Percentiles rank a stretch among this genome's conserved stretches.
phyloP scores from a whole-genome alignment of 805 yeast species.

The Teunomyces lycoperdinae region DNA sequence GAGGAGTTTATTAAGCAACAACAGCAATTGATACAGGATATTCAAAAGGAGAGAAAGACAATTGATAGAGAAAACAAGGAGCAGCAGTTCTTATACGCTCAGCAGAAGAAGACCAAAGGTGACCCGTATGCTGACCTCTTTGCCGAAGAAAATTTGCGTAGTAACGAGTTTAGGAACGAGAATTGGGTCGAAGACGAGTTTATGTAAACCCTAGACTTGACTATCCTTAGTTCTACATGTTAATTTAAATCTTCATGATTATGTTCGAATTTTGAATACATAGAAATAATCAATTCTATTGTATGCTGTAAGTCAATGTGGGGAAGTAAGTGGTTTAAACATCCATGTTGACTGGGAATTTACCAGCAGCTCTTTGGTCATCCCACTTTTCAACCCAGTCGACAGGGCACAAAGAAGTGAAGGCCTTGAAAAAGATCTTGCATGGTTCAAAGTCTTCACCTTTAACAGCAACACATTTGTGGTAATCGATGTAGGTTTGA shows the following conservation, averaged over 20 bases:
- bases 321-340: slow-evolving; percentile 1
- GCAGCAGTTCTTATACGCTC: slow-evolving; percentile 34
- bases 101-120: slow-evolving; percentile 35
- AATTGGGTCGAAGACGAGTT: slow-evolving; percentile 58
- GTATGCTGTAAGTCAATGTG: neutral
- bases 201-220: slow-evolving; percentile 26
- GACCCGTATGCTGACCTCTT: slow-evolving; percentile 45
- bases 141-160: slow-evolving; percentile 40
- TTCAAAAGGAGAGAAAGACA: slow-evolving; percentile 39
- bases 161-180: slow-evolving; percentile 48
- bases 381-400: slow-evolving; percentile 89
- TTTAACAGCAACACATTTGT: slow-evolving; percentile 92
- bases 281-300: neutral
- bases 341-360: slow-evolving; percentile 40
- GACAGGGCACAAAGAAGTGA: slow-evolving; percentile 78
- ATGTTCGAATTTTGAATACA: slow-evolving; percentile 1
- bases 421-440: slow-evolving; percentile 89
- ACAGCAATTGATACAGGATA: slow-evolving; percentile 24
- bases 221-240: neutral
- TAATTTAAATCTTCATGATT: neutral
- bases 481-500: slow-evolving; percentile 97
- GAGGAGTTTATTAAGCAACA: slow-evolving; percentile 41
- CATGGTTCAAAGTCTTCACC: slow-evolving; percentile 99
- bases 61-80: slow-evolving; percentile 31
- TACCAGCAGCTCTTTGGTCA: slow-evolving; percentile 68